phyloP scores from a whole-genome alignment of 2,329 filamentous ascomycete species.

The Sporothrix phasma region DNA sequence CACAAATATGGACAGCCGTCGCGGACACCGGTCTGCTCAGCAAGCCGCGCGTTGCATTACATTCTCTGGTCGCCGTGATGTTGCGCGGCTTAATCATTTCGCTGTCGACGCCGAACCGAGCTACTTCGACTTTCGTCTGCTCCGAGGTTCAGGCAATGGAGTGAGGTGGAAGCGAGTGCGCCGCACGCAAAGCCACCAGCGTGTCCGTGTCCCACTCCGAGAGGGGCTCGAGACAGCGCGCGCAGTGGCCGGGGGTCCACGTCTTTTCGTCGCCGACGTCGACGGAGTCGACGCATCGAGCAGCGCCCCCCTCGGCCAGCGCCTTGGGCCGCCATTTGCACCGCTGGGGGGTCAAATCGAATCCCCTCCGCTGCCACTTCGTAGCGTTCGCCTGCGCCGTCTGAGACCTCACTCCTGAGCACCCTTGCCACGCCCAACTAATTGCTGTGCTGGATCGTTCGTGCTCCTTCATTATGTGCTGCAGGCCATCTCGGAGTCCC shows the following conservation, averaged over 20 bases:
- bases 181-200: conserved; percentile 74
- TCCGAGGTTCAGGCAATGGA: conserved; percentile 54
- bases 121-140: conserved; percentile 30
- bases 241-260: conserved; percentile 47
- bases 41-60: conserved; percentile 74
- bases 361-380: conserved; percentile 79
- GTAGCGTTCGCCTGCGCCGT: conserved; percentile 70
- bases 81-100: conserved; percentile 38
- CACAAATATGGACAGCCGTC: conserved; percentile 55
- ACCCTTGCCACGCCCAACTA: conserved; percentile 82
- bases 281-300: neutral
- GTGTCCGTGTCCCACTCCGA: conserved; percentile 57
- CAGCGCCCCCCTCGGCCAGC: neutral
- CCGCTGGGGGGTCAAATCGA: conserved; percentile 55
- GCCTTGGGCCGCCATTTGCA: no score
- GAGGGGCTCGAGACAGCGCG: conserved; percentile 47
- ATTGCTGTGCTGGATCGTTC: conserved; percentile 91
- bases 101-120: conserved; percentile 33
- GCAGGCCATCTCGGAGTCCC: conserved; percentile 76
- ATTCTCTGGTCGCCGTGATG: conserved; percentile 75
- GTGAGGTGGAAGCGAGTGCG: conserved; percentile 70
- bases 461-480: conserved; percentile 87
- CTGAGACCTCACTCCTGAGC: conserved; percentile 75
- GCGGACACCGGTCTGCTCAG: conserved; percentile 59
- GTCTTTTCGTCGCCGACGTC: conserved; percentile 10